A percentile compares a stretch with the other conserved stretches of the same genome.
Evolutionary conservation across 1,139 yeast genomes (phyloP).

Genomic region (Candida sp.): DNA sequence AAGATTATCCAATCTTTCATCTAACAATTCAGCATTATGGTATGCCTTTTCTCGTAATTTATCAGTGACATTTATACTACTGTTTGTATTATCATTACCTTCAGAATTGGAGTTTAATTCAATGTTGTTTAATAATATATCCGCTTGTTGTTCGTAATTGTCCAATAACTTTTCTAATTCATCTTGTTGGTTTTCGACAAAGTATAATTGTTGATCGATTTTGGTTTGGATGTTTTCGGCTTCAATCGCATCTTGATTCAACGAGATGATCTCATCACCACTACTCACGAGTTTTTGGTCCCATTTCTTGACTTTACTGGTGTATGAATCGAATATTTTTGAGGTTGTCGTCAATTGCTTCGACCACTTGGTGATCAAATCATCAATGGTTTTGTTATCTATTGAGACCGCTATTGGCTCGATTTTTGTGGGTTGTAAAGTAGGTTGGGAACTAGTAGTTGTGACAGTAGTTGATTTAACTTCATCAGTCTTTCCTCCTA

Average conservation of each 20-base stretch:
- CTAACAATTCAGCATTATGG: slow-evolving; percentile 80
- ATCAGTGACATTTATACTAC: slow-evolving; percentile 49
- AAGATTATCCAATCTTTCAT: slow-evolving; percentile 74
- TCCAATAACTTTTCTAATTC: slow-evolving; percentile 82
- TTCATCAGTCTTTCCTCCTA: slow-evolving; percentile 17
- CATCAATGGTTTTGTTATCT: slow-evolving; percentile 90
- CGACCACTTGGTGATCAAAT: slow-evolving; percentile 91
- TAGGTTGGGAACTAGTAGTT: slow-evolving; percentile 19
- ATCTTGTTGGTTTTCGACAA: slow-evolving; percentile 89
- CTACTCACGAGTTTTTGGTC: slow-evolving; percentile 80
- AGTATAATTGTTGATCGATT: slow-evolving; percentile 82
- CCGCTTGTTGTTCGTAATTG: slow-evolving; percentile 85
- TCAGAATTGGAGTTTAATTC: slow-evolving; percentile 21
- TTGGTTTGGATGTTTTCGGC: slow-evolving; percentile 86
- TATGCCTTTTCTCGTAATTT: slow-evolving; percentile 91
- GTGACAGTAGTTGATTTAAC: slow-evolving; percentile 8
- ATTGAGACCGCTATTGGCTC: slow-evolving; percentile 74
- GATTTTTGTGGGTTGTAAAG: slow-evolving; percentile 44
- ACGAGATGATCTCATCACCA: slow-evolving; percentile 78
- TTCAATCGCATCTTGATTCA: slow-evolving; percentile 73
- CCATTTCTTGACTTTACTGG: slow-evolving; percentile 77
- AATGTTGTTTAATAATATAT: slow-evolving; percentile 45
- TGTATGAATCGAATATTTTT: slow-evolving; percentile 71
- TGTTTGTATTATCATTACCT: slow-evolving; percentile 7
- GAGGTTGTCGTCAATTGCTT: slow-evolving; percentile 74